A percentile compares a stretch with the other conserved stretches of the same genome.
Evolutionary conservation across 169 alveolate species (phyloP).

Genomic region (Cyclospora cayetanensis): DNA sequence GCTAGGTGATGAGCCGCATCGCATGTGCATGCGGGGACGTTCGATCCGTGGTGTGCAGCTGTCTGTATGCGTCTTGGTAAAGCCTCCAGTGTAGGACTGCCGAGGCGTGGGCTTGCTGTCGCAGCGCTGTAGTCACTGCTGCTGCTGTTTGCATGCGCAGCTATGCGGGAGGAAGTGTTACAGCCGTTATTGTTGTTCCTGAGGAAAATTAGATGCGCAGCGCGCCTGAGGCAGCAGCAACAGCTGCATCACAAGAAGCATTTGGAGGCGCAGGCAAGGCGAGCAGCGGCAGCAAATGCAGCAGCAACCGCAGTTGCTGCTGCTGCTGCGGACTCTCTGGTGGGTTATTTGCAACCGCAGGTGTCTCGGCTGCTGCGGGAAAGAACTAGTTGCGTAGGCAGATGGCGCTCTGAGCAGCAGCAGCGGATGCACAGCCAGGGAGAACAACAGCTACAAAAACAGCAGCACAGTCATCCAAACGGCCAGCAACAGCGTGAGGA

Average conservation of each 20-base stretch:
- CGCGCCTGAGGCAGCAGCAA: not conserved
- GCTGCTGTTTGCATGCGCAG: not conserved
- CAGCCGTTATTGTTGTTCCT: not conserved
- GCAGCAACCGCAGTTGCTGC: not conserved
- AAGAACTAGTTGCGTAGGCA: not conserved
- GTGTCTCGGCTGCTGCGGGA: not conserved
- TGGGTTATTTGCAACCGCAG: not conserved
- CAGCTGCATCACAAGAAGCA: not conserved
- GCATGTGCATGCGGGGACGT: not conserved
- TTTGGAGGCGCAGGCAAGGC: not conserved
- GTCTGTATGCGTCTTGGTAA: not conserved
- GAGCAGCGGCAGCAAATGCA: not conserved
- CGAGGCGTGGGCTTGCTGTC: not conserved
- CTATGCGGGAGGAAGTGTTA: not conserved
- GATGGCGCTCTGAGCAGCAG: constrained; percentile 32
- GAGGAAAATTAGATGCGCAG: not conserved
- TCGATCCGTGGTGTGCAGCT: not conserved
- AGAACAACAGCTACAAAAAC: too few species aligned
- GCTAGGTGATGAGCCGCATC: too few species aligned
- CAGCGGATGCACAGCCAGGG: too few species aligned
- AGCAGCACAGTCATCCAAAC: not conserved
- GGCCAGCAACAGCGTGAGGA: not conserved
- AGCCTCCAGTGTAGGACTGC: too few species aligned
- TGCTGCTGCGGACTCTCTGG: not conserved
- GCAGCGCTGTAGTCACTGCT: not conserved